Conservation (phyloP, 2,329 filamentous ascomycete genomes). For the Hypoxylon sp. region DNA sequence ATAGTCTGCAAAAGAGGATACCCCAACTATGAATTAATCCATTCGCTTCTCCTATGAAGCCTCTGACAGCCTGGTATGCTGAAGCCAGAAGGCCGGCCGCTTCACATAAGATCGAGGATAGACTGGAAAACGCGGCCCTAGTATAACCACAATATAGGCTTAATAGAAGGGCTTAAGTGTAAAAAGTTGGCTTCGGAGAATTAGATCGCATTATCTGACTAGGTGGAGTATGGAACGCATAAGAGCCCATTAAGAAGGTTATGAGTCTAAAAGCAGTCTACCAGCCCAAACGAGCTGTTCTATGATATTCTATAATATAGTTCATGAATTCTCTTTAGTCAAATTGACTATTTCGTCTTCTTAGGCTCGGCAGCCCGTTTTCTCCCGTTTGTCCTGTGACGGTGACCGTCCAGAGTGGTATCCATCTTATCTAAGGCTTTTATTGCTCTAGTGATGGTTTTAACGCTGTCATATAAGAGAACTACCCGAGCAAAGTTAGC, state of each 20-base stretch:
- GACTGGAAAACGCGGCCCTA: neutral
- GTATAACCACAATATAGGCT: neutral
- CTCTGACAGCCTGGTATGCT: neutral
- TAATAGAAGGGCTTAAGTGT: neutral
- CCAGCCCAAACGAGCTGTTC: neutral
- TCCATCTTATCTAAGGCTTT: constrained; percentile 47
- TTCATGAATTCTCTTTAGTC: neutral
- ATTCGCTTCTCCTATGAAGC: neutral
- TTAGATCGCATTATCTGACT: neutral
- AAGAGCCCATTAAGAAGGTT: neutral
- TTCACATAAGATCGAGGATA: neutral
- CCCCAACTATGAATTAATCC: neutral
- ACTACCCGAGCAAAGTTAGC: constrained; percentile 40
- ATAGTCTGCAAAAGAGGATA: constrained; percentile 5
- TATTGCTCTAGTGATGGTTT: constrained; percentile 46
- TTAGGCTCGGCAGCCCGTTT: constrained; percentile 37
- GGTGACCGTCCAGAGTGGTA: constrained; percentile 40
- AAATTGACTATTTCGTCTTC: constrained; percentile 44
- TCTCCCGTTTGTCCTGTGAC: constrained; percentile 16
- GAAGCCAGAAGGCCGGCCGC: neutral
- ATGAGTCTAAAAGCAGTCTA: neutral
- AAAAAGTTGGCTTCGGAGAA: neutral
- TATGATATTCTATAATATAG: neutral
- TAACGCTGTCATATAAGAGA: constrained; percentile 48
- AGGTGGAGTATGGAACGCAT: neutral